These are phyloP conservation scores for Aspergillus avenaceus DNA, from an alignment of 495 filamentous ascomycete species.

Conservation along the genomic window DNA sequence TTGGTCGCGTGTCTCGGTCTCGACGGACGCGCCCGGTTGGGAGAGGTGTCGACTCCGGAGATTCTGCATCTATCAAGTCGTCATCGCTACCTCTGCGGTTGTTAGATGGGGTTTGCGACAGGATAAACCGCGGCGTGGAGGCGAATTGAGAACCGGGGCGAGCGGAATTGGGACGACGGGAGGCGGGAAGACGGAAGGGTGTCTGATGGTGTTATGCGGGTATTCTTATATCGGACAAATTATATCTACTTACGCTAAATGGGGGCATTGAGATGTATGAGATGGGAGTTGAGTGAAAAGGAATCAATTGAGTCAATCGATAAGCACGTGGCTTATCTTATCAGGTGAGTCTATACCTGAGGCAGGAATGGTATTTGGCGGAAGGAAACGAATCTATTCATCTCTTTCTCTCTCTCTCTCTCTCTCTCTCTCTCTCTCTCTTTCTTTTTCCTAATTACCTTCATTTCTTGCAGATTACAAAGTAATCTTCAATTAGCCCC, in stretches of 20 bases:
- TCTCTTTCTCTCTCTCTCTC: too few species aligned
- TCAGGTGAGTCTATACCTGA: too few species aligned
- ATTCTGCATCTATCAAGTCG: conserved; percentile 21
- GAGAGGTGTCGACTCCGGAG: conserved; percentile 13
- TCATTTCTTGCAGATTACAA: too few species aligned
- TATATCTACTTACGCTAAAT: not conserved
- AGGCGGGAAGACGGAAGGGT: conserved; percentile 29
- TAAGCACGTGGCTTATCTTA: too few species aligned
- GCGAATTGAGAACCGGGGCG: conserved; percentile 37
- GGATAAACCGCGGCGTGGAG: conserved; percentile 37
- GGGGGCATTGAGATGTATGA: conserved; percentile 6
- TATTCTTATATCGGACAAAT: too few species aligned
- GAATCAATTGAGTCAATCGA: too few species aligned
- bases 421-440: too few species aligned
- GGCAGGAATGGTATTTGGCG: too few species aligned
- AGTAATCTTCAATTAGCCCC: too few species aligned
- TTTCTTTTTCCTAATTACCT: too few species aligned
- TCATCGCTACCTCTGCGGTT: conserved; percentile 4
- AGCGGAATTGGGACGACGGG: conserved; percentile 14
- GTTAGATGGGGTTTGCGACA: conserved; percentile 25
- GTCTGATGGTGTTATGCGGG: conserved; percentile 9
- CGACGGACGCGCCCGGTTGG: conserved; percentile 2
- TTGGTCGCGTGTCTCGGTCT: not conserved
- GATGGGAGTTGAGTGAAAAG: too few species aligned
- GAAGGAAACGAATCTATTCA: too few species aligned